Base-by-base conservation (phyloP, 306 rosid genomes). In the Arachis stenosperma region DNA sequence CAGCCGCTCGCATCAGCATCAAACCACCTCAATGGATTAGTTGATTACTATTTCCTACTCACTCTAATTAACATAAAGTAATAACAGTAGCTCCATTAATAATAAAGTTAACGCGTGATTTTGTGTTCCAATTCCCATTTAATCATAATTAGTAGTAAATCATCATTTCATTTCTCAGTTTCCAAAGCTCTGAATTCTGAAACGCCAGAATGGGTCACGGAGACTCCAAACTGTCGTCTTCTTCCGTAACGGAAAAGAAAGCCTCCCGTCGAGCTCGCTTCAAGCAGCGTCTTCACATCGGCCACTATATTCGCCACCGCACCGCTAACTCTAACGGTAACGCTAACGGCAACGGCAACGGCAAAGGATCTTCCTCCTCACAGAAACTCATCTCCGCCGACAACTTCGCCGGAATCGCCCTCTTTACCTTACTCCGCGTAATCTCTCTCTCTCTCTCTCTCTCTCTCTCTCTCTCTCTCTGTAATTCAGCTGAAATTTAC, bases 331-430 rank as follows among this genome's bases (percentile, higher is more conserved):
- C 4, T 33, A 33, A 33, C 37, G 37, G 37, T 33, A 4, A 33
- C 37, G 37, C 37, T 33, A 33, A 33, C 37, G 37, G 27, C 27
- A 22, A 22, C 37, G 62, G 13, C 3, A 70, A 22, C 14, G 58
- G 56, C 9, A 47, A 39, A 54, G 83, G 75, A 43, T 51, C 81
- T 44, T 6, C 37, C 8, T 10, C 37, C 11, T 48, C 55, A 70
- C 33, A 39, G 33, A 89, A 88, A 73, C 86, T 36, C 9, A 81
- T 81, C 61, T 69, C 82, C 54, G 83, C 81, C 1, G 86, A 76
- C 0, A 70, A 78, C 65, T 93, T 93, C 84, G 86, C 92, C 29
- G 98, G 98, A 74, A 91, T 93, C 27, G 98, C 94, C 61, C 84
- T 85, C 66, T 88, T 93, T 75, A 74, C 88, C 4, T 89, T 93